phyloP scores from a whole-genome alignment of 2,329 filamentous ascomycete genomes.

The Diaporthe ilicicola region DNA sequence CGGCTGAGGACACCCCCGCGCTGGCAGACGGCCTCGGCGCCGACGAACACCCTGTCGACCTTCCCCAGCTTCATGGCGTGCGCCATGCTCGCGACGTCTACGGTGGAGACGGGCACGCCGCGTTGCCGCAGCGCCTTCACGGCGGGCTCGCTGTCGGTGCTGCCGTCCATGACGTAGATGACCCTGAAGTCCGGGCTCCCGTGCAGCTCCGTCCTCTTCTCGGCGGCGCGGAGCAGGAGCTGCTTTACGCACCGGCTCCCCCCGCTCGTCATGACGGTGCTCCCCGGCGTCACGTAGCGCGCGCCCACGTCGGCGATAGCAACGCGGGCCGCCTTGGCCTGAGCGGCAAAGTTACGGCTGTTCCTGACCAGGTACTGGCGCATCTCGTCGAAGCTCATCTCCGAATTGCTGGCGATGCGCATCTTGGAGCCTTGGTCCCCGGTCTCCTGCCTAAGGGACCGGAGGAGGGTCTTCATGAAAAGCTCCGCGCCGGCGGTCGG shows the following conservation, averaged over 20 bases:
- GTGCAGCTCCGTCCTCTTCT: slow-evolving; percentile 61
- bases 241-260: slow-evolving; percentile 85
- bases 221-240: slow-evolving; percentile 77
- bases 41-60: slow-evolving; percentile 74
- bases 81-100: slow-evolving; percentile 78
- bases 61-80: slow-evolving; percentile 74
- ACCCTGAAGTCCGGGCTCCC: slow-evolving; percentile 78
- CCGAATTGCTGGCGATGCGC: slow-evolving; percentile 39
- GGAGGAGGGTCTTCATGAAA: slow-evolving; percentile 92
- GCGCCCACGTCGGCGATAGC: slow-evolving; percentile 83
- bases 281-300: slow-evolving; percentile 80
- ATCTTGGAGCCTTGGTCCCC: slow-evolving; percentile 36
- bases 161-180: slow-evolving; percentile 76
- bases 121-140: slow-evolving; percentile 75
- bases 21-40: slow-evolving; percentile 88
- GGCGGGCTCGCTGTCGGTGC: slow-evolving; percentile 73
- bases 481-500: slow-evolving; percentile 94
- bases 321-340: slow-evolving; percentile 85
- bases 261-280: slow-evolving; percentile 88
- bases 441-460: slow-evolving; percentile 68
- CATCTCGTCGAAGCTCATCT: slow-evolving; percentile 80
- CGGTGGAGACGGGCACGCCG: slow-evolving; percentile 84
- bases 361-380: slow-evolving; percentile 86
- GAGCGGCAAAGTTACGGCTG: slow-evolving; percentile 83
- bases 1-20: slow-evolving; percentile 93